Evolutionary conservation across 768 basidiomycete genomes (phyloP).

Genomic region (Trametes punicea): DNA sequence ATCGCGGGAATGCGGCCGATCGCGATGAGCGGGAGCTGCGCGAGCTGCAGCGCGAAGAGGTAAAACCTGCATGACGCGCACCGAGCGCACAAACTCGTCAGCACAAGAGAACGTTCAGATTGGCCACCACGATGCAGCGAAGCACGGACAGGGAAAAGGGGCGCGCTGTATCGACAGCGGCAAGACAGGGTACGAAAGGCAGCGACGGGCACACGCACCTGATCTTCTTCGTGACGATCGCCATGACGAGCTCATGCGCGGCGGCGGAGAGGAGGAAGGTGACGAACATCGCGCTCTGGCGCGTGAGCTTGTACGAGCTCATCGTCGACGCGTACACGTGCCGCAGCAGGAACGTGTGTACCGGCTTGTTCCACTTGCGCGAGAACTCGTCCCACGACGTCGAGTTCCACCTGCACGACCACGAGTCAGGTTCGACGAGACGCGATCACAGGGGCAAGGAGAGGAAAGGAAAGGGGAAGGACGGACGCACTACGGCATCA

Average conservation of each 20-base stretch:
- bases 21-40: constrained; percentile 89
- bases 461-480: not conserved
- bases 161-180: no score
- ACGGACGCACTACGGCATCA: not conserved
- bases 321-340: constrained; percentile 95
- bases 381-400: constrained; percentile 97
- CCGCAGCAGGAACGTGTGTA: constrained; percentile 87
- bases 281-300: constrained; percentile 79
- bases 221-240: constrained; percentile 89
- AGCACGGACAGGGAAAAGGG: no score
- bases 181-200: not conserved
- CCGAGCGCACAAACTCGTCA: not conserved
- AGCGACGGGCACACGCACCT: constrained; percentile 45
- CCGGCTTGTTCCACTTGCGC: constrained; percentile 98
- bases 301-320: constrained; percentile 68
- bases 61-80: constrained; percentile 82
- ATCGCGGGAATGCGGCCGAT: constrained; percentile 74
- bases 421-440: not conserved
- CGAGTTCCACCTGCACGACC: constrained; percentile 80
- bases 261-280: constrained; percentile 91
- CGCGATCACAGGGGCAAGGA: no score
- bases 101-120: not conserved
- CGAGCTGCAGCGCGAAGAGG: constrained; percentile 77
- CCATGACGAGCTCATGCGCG: constrained; percentile 96
- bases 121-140: no score